phyloP scores from a whole-genome alignment of 2,329 filamentous ascomycete genomes.

The Didymella pomorum region DNA sequence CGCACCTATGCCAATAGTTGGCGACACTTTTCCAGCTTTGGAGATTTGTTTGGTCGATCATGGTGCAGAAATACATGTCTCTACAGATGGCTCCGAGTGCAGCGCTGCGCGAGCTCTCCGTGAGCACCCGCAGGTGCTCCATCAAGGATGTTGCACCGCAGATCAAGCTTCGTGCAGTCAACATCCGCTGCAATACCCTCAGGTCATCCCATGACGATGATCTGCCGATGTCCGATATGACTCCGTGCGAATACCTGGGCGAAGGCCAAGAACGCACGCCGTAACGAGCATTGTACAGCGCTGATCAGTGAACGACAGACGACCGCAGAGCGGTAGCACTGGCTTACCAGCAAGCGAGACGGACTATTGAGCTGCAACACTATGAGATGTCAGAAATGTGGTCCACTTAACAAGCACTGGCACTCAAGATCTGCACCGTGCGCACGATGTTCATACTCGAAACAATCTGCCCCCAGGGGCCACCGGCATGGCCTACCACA shows the following conservation, averaged over 20 bases:
- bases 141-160: conserved; percentile 4
- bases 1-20: background rate
- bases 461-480: conserved; percentile 26
- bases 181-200: background rate
- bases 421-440: conserved; percentile 30
- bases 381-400: conserved; percentile 22
- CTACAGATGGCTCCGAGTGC: background rate
- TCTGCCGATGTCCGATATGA: background rate
- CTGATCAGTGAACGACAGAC: background rate
- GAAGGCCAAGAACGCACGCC: background rate
- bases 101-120: background rate
- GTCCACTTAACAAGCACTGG: conserved; percentile 29
- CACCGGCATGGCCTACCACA: conserved; percentile 26
- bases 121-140: background rate
- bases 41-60: background rate
- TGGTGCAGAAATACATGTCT: background rate
- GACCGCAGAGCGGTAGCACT: background rate
- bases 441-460: conserved; percentile 34
- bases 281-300: background rate
- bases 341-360: conserved; percentile 1
- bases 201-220: no score
- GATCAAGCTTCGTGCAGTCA: background rate
- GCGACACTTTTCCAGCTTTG: background rate
- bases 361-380: conserved; percentile 8
- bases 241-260: background rate